phyloP scores from a whole-genome alignment of 257 asterid species.

The Gentiana straminea region DNA sequence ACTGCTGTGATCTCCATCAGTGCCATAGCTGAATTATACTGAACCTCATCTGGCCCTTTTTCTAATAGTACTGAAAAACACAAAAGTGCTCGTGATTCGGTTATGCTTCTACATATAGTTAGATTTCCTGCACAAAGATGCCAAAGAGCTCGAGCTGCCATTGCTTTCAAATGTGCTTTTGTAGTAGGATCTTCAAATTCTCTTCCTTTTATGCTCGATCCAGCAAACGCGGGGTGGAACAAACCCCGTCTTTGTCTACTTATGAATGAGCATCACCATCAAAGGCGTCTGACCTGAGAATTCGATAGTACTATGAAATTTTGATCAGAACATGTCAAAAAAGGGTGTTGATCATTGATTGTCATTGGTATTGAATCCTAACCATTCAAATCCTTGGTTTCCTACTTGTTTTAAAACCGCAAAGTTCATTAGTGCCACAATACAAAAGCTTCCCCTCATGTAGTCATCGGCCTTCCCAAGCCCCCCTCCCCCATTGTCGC shows the following conservation, averaged over 20 bases:
- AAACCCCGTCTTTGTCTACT: too few relatives aligned
- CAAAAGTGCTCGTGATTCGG: constrained; percentile 19
- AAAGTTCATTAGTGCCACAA: constrained; percentile 57
- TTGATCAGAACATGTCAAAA: too few relatives aligned
- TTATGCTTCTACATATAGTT: constrained; percentile 12
- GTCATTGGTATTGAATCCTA: constrained; percentile 56
- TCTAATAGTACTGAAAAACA: constrained; percentile 28
- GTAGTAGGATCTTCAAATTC: constrained; percentile 20
- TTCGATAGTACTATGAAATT: too few relatives aligned
- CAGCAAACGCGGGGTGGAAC: constrained; percentile 12
- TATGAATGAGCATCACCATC: too few relatives aligned
- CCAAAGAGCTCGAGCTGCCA: constrained; percentile 22
- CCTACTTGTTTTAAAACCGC: constrained; percentile 54
- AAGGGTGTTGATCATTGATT: constrained; percentile 58
- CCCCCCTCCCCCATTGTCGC: too few relatives aligned
- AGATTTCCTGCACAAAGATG: constrained; percentile 17
- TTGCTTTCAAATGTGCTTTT: constrained; percentile 19
- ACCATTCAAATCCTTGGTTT: constrained; percentile 54
- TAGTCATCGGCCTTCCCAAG: too few relatives aligned
- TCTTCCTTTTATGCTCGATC: constrained; percentile 22
- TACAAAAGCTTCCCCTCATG: too few relatives aligned
- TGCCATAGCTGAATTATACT: constrained; percentile 62
- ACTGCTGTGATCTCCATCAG: constrained; percentile 72
- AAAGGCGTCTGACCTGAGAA: too few relatives aligned
- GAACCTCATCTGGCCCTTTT: constrained; percentile 53